These are phyloP conservation scores for Chamaecrista fasciculata DNA, from an alignment of 306 rosid genomes.

Conservation along the genomic window DNA sequence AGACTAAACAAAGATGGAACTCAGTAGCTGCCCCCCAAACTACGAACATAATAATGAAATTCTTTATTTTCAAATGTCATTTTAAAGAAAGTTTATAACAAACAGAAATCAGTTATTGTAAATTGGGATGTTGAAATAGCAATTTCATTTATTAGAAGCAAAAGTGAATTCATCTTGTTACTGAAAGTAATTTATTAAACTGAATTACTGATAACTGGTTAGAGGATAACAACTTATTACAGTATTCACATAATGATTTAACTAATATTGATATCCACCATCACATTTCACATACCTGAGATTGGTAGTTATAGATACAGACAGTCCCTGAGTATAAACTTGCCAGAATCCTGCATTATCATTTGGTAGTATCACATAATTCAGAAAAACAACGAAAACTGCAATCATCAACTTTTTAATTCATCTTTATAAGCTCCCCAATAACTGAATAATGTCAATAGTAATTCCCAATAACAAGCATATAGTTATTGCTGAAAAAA, in stretches of 20 bases:
- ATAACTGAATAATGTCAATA: constrained; percentile 12
- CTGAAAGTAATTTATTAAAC: background rate
- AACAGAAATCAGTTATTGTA: background rate
- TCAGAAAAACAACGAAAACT: background rate
- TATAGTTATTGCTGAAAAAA: constrained; percentile 1
- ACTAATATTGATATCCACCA: constrained; percentile 31
- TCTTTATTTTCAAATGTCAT: background rate
- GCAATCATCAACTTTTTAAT: background rate
- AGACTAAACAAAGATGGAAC: background rate
- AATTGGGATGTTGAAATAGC: background rate
- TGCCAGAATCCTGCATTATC: constrained; percentile 75
- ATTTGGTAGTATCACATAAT: constrained; percentile 25
- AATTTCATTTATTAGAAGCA: background rate
- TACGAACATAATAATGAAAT: background rate
- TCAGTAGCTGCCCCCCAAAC: background rate
- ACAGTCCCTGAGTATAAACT: constrained; percentile 97
- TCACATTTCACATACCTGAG: constrained; percentile 64
- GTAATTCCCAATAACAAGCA: constrained; percentile 24
- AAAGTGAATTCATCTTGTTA: background rate
- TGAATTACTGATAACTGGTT: background rate
- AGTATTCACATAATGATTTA: background rate
- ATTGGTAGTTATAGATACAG: constrained; percentile 96
- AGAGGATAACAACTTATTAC: background rate
- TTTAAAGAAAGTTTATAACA: background rate
- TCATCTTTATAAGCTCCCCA: background rate